Evolutionary conservation across 306 rosid genomes (phyloP), one percentile per base, ranked within the genome.

Genomic region (Nissolia schottii): DNA sequence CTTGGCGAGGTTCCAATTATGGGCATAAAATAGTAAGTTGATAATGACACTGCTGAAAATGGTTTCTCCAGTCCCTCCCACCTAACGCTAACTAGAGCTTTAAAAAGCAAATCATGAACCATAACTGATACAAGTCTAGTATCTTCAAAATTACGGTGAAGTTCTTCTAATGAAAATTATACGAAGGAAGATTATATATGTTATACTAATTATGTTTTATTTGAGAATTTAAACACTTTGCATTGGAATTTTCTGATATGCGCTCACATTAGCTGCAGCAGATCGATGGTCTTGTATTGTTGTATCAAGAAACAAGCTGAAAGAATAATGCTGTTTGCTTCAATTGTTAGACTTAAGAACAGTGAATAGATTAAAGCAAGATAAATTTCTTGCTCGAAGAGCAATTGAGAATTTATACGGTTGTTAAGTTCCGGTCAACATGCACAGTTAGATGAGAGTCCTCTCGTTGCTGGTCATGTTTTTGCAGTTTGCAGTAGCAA

Each of bases 1-100:
- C 81, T 79, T 67, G 46, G 57, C 54, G 70, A 60, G 84, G 71
- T 79, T 78, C 75, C 77, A 79, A 67, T 66, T 79, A 60, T 71
- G 79, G 73, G 73, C 67, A 41, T 41, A n/a, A 43, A 70, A 79
- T 48, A 75, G 55, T 27, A 10, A 71, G 27, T 23, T 83, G 77
- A 79, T 79, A 34, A 75, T 64, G 76, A 82, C 73, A 50, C 80
- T 31, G 71, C 66, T 14, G 14, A 64, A 80, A 31, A 56, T 37
- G 34, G 67, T 58, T n/a, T n/a, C n/a, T n/a, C n/a, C n/a, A n/a
- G n/a, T n/a, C n/a, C n/a, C n/a, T 77, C 76, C 79, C 75, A 58
- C 79, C 73, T 65, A 50, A 46, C 16, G 43, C 48, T 13, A n/a
- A 77, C 51, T 41, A 31, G 35, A 62, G 43, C 64, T 51, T 41